A percentile compares a stretch with the other conserved stretches of the same genome.
Conservation (phyloP, 2,329 filamentous ascomycete species). For the Colletotrichum brevisporum region DNA sequence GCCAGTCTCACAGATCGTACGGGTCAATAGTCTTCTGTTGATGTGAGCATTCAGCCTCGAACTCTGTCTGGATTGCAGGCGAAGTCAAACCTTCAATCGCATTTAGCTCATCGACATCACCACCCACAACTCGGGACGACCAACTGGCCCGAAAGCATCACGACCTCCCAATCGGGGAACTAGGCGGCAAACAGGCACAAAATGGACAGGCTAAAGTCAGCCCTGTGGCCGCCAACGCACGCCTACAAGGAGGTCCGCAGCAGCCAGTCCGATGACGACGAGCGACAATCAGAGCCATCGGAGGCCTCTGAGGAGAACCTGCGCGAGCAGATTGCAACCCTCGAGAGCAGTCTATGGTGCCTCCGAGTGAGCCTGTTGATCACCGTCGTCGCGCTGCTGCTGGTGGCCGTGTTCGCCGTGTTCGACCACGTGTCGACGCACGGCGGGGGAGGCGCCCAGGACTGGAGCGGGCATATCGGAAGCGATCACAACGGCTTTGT, state of each 20-base stretch:
- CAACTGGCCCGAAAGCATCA: too few relatives aligned
- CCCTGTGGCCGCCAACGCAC: conserved; percentile 8
- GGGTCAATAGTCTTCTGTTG: too few relatives aligned
- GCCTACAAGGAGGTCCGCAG: conserved; percentile 18
- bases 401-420: conserved; percentile 6
- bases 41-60: too few relatives aligned
- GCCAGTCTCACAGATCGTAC: not conserved
- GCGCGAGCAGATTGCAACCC: conserved; percentile 1
- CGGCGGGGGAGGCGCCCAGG: not conserved
- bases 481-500: conserved; percentile 33
- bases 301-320: conserved; percentile 16
- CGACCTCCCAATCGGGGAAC: too few relatives aligned
- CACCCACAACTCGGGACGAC: too few relatives aligned
- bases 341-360: conserved; percentile 29
- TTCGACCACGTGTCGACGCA: conserved; percentile 11
- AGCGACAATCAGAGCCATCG: not conserved
- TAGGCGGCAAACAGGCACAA: not conserved
- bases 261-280: conserved; percentile 29
- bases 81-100: too few relatives aligned
- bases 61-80: too few relatives aligned
- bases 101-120: too few relatives aligned
- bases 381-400: not conserved
- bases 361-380: conserved; percentile 24
- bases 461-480: conserved; percentile 20
- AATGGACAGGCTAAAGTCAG: conserved; percentile 14